phyloP scores from a whole-genome alignment of 768 basidiomycete genomes.

The Lactarius trivialis region DNA sequence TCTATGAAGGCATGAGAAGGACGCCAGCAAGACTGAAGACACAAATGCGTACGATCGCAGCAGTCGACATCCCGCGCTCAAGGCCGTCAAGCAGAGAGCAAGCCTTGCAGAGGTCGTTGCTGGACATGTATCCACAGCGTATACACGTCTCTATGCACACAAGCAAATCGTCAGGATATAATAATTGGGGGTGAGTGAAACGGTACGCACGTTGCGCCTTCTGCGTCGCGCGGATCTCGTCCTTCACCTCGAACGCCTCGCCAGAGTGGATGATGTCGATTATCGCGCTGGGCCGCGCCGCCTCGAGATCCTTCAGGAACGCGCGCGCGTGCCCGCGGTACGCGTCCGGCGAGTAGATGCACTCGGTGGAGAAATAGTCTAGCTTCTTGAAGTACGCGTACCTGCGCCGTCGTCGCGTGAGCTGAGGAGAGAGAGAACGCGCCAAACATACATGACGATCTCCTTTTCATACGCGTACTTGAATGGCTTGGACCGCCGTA shows the following conservation, averaged over 20 bases:
- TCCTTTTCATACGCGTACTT: constrained; percentile 99
- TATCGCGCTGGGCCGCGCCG: constrained; percentile 87
- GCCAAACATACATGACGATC: constrained; percentile 79
- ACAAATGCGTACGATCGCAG: constrained; percentile 40
- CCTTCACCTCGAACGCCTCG: constrained; percentile 81
- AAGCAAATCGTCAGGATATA: neutral
- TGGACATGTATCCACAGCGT: constrained; percentile 93
- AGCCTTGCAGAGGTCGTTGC: constrained; percentile 94
- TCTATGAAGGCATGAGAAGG: constrained; percentile 35
- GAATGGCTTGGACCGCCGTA: constrained; percentile 97
- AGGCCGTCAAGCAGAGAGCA: constrained; percentile 87
- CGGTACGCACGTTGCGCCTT: constrained; percentile 70
- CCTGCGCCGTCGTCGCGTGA: constrained; percentile 39
- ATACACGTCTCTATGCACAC: constrained; percentile 68
- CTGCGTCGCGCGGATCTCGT: constrained; percentile 78
- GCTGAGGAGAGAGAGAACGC: too few species aligned
- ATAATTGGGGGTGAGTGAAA: neutral
- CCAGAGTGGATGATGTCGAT: constrained; percentile 98
- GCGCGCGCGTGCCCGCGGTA: constrained; percentile 94
- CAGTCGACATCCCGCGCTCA: constrained; percentile 61
- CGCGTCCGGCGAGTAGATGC: constrained; percentile 97
- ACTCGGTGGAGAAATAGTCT: constrained; percentile 98
- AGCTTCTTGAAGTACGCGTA: constrained; percentile 99
- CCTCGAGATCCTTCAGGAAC: constrained; percentile 94
- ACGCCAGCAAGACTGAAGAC: constrained; percentile 1